phyloP scores from a whole-genome alignment of 179 eudicot genomes.

The Camellia oleifera region DNA sequence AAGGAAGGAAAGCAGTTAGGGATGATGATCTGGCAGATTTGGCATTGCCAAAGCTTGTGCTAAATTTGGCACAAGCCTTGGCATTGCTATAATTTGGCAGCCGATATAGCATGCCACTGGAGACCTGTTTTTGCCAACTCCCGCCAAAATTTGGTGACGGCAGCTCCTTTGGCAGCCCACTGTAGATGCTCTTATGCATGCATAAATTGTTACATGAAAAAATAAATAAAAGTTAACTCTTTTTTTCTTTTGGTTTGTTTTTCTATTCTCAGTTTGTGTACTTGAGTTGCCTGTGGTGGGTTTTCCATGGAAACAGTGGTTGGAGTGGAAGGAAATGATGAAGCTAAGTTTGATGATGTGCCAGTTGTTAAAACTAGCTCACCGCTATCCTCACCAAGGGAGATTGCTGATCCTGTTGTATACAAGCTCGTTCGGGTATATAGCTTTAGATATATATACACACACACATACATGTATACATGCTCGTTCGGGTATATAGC shows the following conservation, averaged over 20 bases:
- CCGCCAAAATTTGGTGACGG: no score
- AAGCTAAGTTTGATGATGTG: slow-evolving; percentile 19
- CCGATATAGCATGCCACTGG: no score
- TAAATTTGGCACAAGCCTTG: no score
- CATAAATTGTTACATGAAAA: not conserved
- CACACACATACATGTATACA: slow-evolving; percentile 21
- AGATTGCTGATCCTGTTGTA: slow-evolving; percentile 20
- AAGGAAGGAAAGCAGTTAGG: no score
- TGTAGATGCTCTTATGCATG: no score
- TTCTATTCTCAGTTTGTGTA: slow-evolving; percentile 29
- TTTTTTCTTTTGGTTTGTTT: not conserved
- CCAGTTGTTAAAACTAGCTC: slow-evolving; percentile 4
- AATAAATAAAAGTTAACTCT: not conserved
- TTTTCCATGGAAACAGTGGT: slow-evolving; percentile 55
- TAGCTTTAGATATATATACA: not conserved
- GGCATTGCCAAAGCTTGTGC: no score
- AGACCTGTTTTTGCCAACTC: no score
- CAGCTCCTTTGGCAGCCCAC: no score
- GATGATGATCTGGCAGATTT: no score
- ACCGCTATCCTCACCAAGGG: not conserved
- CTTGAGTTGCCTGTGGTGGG: slow-evolving; percentile 42
- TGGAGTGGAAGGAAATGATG: slow-evolving; percentile 29
- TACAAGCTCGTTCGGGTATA: slow-evolving; percentile 21
- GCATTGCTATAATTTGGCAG: no score
- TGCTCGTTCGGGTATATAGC: slow-evolving; percentile 20